Percentiles rank a stretch among this genome's conserved stretches.
Conservation (phyloP, 495 filamentous ascomycete genomes). For the Paragyromitra xinjiangensis region DNA sequence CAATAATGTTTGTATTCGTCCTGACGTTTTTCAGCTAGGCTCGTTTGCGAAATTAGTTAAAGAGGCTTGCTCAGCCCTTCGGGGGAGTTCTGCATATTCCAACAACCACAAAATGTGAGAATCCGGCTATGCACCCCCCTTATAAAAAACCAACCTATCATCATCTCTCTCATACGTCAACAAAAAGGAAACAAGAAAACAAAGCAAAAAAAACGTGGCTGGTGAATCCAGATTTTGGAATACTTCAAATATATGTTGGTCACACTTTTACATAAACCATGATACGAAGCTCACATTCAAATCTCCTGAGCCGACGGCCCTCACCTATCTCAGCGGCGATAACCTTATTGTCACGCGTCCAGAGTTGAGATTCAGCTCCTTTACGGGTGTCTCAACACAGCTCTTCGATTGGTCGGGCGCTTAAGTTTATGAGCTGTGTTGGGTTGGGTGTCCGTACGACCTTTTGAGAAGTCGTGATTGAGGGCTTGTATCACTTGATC, state of each 20-base stretch:
- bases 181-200: background rate
- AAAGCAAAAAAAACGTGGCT: background rate
- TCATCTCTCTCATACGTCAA: background rate
- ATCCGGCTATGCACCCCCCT: background rate
- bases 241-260: background rate
- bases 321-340: conserved; percentile 1
- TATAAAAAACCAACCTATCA: background rate
- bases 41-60: background rate
- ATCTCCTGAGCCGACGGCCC: background rate
- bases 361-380: background rate
- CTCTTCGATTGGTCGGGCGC: conserved; percentile 24
- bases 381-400: conserved; percentile 5
- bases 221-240: background rate
- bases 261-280: conserved; percentile 1
- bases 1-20: background rate
- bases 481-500: conserved; percentile 1
- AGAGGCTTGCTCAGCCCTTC: background rate
- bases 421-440: background rate
- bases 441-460: conserved; percentile 6
- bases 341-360: conserved; percentile 25
- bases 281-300: conserved; percentile 4
- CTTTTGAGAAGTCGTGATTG: background rate
- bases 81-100: background rate
- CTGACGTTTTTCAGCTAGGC: background rate
- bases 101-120: background rate